phyloP scores from a whole-genome alignment of 2,329 filamentous ascomycete species.

The Blastomyces emzantsi region DNA sequence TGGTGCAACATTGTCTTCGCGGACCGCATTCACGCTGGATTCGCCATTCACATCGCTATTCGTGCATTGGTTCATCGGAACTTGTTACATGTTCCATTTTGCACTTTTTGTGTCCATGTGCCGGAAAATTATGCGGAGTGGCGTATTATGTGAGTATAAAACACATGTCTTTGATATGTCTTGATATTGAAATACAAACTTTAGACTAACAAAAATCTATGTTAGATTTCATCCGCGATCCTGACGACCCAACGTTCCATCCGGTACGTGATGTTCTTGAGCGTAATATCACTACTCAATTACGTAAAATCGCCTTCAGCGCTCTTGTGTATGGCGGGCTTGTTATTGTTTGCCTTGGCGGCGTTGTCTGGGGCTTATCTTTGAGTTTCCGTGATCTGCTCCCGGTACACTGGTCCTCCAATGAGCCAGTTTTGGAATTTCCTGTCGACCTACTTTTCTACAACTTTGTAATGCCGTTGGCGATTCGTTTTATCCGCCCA shows the following conservation, averaged over 20 bases:
- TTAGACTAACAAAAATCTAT: slow-evolving; percentile 11
- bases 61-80: slow-evolving; percentile 97
- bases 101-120: slow-evolving; percentile 98
- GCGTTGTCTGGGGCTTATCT: slow-evolving; percentile 87
- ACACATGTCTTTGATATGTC: background rate
- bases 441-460: slow-evolving; percentile 91
- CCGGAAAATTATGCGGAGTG: slow-evolving; percentile 90
- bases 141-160: slow-evolving; percentile 67
- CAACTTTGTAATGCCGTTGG: slow-evolving; percentile 88
- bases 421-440: slow-evolving; percentile 87
- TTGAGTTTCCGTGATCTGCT: slow-evolving; percentile 61
- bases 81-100: slow-evolving; percentile 99
- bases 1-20: slow-evolving; percentile 63
- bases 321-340: slow-evolving; percentile 90
- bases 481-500: slow-evolving; percentile 74
- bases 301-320: slow-evolving; percentile 93
- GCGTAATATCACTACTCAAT: slow-evolving; percentile 80
- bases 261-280: slow-evolving; percentile 95
- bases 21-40: slow-evolving; percentile 65
- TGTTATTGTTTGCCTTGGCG: slow-evolving; percentile 85
- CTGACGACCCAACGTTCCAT: slow-evolving; percentile 96
- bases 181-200: background rate
- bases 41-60: slow-evolving; percentile 88
- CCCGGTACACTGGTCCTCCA: slow-evolving; percentile 87
- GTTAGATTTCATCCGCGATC: slow-evolving; percentile 88